Percentiles rank a stretch among this genome's conserved stretches.
Evolutionary conservation across 352 stramenopile genomes (phyloP).

Genomic region (Pythium utonaiense): DNA sequence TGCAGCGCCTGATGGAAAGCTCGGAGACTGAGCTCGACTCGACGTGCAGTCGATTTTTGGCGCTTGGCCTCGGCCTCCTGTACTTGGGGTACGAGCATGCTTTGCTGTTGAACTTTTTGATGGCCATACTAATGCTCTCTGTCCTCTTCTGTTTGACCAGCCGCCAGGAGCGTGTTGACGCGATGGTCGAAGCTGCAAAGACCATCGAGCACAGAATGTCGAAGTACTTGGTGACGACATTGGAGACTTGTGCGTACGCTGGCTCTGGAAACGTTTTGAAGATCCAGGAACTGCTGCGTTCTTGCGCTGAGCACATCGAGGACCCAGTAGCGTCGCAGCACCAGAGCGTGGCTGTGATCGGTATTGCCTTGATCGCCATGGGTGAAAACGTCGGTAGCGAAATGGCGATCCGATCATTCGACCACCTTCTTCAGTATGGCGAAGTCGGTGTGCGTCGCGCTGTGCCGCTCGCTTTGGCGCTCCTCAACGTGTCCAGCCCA

Average conservation of each 20-base stretch:
- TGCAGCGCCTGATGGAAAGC: constrained; percentile 98
- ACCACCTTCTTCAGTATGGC: constrained; percentile 99
- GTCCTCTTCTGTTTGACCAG: constrained; percentile 29
- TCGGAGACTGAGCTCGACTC: constrained; percentile 97
- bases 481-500: constrained; percentile 97
- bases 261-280: constrained; percentile 99
- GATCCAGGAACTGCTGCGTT: constrained; percentile 97
- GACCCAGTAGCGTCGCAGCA: constrained; percentile 74
- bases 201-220: constrained; percentile 98
- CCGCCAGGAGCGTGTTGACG: constrained; percentile 94
- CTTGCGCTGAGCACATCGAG: constrained; percentile 96
- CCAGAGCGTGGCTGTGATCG: constrained; percentile 95
- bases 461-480: constrained; percentile 95
- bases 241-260: constrained; percentile 98
- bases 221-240: constrained; percentile 95
- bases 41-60: constrained; percentile 95
- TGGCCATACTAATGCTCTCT: neutral
- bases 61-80: constrained; percentile 95
- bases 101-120: no score
- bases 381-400: constrained; percentile 96
- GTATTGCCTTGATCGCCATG: constrained; percentile 98
- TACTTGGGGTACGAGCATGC: constrained; percentile 97
- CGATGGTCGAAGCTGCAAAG: constrained; percentile 97
- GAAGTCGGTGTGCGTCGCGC: constrained; percentile 96
- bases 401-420: constrained; percentile 98